Evolutionary conservation across 2,329 filamentous ascomycete genomes (phyloP), one percentile per base, ranked within the genome.

Genomic region (Graphiopsis chlorocephala): DNA sequence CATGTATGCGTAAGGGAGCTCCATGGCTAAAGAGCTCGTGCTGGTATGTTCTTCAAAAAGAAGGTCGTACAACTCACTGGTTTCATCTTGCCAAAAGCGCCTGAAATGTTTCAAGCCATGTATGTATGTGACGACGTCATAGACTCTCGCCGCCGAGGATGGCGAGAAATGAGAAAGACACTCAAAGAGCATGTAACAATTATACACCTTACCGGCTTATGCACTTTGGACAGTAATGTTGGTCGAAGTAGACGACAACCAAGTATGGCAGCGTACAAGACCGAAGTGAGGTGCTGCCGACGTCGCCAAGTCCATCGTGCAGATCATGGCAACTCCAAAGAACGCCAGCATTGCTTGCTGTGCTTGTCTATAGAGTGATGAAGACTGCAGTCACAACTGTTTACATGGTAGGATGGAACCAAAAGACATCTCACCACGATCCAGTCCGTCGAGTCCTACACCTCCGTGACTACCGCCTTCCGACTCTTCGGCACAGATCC

Each of bases 1-100:
- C 26, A 66, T 26, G 57, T 72, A 73, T 17, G 45, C 66, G 47
- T 28, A 42, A 4, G 20, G 35, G 12, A 53, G 23, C 15, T 42
- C 48, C 60, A 59, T 59, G 10, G 35, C 14, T n/a, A 17, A 12
- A 28, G 4, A 20, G 20, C 15, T 56, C 11, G 28, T 25, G 12
- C 29, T 56, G 17, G 26, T 20, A 12, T 45, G 0, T 6, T 12
- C 38, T 20, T 45, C 12, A n/a, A 45, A 20, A 8, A 23, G n/a
- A 11, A 20, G 38, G 38, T 45, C 38, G 38, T 45, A 45, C n/a
- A 20, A 45, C 38, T 45, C 23, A 20, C 38, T 45, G n/a, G 3
- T 4, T n/a, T 20, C 38, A 20, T 3, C 38, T 45, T 15, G 38
- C 23, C 8, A 8, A 10, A 45, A n/a, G 20, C 38, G 38, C n/a